A percentile compares a stretch with the other conserved stretches of the same genome.
Conservation (phyloP, 768 basidiomycete species). For the Thelephora ganbajun region DNA sequence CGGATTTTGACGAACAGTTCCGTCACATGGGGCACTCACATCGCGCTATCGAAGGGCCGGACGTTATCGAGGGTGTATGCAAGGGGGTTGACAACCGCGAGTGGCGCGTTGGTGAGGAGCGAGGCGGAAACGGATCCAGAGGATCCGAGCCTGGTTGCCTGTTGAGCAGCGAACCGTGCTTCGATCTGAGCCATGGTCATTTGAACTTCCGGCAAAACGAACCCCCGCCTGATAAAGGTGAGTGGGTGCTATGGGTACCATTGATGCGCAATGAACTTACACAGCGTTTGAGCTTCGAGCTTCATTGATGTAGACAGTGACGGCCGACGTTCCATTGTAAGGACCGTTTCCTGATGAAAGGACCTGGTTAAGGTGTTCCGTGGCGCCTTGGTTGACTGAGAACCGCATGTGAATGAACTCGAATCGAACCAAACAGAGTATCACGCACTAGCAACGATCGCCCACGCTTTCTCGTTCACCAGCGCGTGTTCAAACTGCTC, state of each 20-base stretch:
- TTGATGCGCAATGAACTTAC: constrained; percentile 21
- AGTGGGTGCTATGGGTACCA: background rate
- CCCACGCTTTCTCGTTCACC: constrained; percentile 38
- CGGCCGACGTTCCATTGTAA: constrained; percentile 33
- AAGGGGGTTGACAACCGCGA: constrained; percentile 33
- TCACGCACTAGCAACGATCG: constrained; percentile 31
- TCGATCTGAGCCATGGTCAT: constrained; percentile 25
- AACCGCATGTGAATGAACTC: constrained; percentile 17
- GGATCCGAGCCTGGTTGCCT: constrained; percentile 17
- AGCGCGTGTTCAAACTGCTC: constrained; percentile 30
- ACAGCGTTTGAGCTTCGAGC: constrained; percentile 47
- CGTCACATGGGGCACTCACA: constrained; percentile 23
- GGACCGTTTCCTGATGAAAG: constrained; percentile 18
- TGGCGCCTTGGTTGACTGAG: constrained; percentile 21
- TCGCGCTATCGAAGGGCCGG: constrained; percentile 42
- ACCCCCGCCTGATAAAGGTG: background rate
- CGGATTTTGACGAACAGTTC: background rate
- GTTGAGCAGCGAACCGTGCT: constrained; percentile 19
- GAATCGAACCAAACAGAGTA: background rate
- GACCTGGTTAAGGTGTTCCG: constrained; percentile 11
- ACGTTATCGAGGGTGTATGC: constrained; percentile 34
- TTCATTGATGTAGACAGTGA: constrained; percentile 32
- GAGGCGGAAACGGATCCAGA: constrained; percentile 11
- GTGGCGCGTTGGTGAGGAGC: constrained; percentile 33
- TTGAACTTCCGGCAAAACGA: constrained; percentile 4